phyloP scores from a whole-genome alignment of 352 stramenopile genomes.

The Chrysophaeum taylorii region DNA sequence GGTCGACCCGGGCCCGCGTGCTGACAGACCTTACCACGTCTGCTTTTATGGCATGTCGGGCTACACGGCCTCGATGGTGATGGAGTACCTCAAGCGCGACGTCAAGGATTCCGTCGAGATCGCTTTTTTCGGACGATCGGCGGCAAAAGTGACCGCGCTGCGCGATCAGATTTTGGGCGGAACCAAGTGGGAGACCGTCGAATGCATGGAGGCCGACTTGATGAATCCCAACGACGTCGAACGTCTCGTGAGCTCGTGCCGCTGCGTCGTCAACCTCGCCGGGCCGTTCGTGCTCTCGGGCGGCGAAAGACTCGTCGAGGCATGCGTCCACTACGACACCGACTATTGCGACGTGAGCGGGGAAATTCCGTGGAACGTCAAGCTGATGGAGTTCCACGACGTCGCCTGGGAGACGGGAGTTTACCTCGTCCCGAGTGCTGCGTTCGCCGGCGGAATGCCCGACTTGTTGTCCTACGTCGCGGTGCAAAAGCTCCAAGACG shows the following conservation, averaged over 20 bases:
- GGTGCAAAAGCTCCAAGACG: neutral
- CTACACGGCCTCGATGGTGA: conserved; percentile 1
- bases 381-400: conserved; percentile 4
- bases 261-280: conserved; percentile 2
- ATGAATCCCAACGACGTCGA: conserved; percentile 2
- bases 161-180: neutral
- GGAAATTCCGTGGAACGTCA: neutral
- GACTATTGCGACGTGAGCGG: conserved; percentile 10
- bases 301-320: conserved; percentile 10
- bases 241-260: neutral
- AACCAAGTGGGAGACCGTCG: neutral
- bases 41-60: conserved; percentile 10
- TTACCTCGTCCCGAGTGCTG: conserved; percentile 4
- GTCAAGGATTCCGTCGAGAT: neutral
- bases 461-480: neutral
- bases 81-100: conserved; percentile 16
- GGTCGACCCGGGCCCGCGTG: neutral
- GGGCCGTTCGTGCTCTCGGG: conserved; percentile 11
- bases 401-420: neutral
- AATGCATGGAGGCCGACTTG: neutral
- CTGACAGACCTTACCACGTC: neutral
- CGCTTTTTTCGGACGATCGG: neutral
- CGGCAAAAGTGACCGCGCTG: neutral
- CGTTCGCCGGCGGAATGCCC: conserved; percentile 1
- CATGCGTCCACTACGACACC: conserved; percentile 14